Evolutionary conservation across 2,329 filamentous ascomycete species (phyloP).

Genomic region (Xylaria sp.): DNA sequence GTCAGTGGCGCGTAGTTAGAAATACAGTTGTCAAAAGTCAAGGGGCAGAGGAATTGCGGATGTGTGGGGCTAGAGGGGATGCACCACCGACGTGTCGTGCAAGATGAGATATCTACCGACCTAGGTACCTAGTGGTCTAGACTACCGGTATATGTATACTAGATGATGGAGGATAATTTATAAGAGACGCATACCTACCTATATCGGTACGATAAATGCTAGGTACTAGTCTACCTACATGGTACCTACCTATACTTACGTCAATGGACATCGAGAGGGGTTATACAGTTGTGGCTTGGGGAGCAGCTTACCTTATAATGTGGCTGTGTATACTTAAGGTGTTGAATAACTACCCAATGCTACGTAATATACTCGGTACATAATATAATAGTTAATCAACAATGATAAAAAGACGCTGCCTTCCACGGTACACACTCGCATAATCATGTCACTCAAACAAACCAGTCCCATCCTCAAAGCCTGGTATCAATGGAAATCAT

Average conservation of each 20-base stretch:
- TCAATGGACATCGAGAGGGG: no score
- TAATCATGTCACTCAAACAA: constrained; percentile 51
- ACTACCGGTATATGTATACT: no score
- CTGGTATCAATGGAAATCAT: constrained; percentile 71
- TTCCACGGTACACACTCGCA: constrained; percentile 12
- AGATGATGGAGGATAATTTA: no score
- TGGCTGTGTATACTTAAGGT: background rate
- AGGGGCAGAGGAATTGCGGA: constrained; percentile 2
- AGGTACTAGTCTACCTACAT: no score
- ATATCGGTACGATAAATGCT: no score
- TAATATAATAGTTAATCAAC: no score
- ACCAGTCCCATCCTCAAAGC: constrained; percentile 53
- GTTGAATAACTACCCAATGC: no score
- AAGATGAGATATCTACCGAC: constrained; percentile 15
- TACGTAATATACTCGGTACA: no score
- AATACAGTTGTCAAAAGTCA: constrained; percentile 29
- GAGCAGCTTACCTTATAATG: background rate
- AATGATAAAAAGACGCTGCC: background rate
- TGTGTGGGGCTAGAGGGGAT: constrained; percentile 10
- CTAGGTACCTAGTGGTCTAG: background rate
- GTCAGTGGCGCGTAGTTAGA: constrained; percentile 20
- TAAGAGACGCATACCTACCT: no score
- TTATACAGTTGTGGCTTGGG: background rate
- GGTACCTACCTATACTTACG: no score
- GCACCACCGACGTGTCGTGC: constrained; percentile 29